phyloP scores from a whole-genome alignment of 345 rosid species.

The Arabidopsis thaliana region DNA sequence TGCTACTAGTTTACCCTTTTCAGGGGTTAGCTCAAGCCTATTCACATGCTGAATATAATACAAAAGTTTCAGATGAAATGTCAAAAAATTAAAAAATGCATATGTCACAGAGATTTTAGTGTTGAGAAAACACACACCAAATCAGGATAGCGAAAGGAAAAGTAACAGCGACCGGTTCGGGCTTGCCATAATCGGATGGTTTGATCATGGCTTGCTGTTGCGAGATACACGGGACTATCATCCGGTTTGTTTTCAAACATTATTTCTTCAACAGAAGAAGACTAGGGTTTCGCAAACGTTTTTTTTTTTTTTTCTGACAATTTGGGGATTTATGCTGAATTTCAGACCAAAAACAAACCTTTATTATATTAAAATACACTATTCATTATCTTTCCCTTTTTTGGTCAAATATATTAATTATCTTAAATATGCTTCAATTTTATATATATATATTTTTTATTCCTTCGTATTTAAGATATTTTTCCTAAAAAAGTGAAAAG shows the following conservation, averaged over 20 bases:
- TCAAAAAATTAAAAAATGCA: not conserved
- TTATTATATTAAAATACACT: not conserved
- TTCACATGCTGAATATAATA: conserved; percentile 74
- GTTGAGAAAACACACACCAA: conserved; percentile 49
- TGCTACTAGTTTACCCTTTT: conserved; percentile 74
- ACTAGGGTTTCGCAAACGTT: conserved; percentile 18
- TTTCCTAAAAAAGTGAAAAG: not conserved
- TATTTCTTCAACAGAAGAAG: no score
- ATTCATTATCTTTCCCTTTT: not conserved
- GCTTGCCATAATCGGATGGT: conserved; percentile 93
- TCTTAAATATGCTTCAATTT: not conserved
- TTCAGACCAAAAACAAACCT: not conserved
- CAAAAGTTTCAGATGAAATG: conserved; percentile 9
- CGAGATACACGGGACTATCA: conserved; percentile 73
- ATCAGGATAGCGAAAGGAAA: conserved; percentile 86
- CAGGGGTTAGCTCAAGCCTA: conserved; percentile 91
- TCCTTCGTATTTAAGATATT: not conserved
- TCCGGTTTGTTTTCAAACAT: no score
- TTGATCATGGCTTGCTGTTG: conserved; percentile 91
- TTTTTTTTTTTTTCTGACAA: not conserved
- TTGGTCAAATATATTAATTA: not conserved
- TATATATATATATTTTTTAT: not conserved
- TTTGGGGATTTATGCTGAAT: not conserved
- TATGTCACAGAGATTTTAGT: not conserved
- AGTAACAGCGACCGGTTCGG: conserved; percentile 84